These are phyloP conservation scores for Pseudohalonectria lignicola DNA, from an alignment of 2,329 filamentous ascomycete genomes.

Conservation along the genomic window DNA sequence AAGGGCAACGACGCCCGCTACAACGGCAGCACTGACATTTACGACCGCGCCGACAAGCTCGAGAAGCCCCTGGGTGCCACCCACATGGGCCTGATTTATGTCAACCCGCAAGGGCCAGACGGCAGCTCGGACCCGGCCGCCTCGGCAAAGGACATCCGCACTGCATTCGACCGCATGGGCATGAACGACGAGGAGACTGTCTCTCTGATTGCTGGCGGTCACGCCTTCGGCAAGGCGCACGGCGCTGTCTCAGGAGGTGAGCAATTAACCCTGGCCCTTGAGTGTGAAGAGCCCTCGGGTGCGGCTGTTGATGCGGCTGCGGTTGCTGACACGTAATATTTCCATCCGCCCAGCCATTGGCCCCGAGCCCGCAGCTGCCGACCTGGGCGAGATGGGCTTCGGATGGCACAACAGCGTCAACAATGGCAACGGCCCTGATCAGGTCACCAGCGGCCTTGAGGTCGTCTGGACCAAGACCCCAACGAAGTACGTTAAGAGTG, in stretches of 20 bases:
- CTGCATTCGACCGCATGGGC: slow-evolving; percentile 62
- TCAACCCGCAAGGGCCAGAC: slow-evolving; percentile 65
- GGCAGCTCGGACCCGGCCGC: slow-evolving; percentile 54
- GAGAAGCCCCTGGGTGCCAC: slow-evolving; percentile 55
- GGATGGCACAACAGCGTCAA: slow-evolving; percentile 56
- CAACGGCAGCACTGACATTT: slow-evolving; percentile 31
- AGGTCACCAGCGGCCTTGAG: slow-evolving; percentile 63
- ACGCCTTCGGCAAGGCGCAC: slow-evolving; percentile 67
- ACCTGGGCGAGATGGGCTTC: slow-evolving; percentile 52
- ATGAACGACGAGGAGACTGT: slow-evolving; percentile 72
- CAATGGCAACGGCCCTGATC: slow-evolving; percentile 52
- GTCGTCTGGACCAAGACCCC: slow-evolving; percentile 68
- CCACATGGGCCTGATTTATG: slow-evolving; percentile 66
- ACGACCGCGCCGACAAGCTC: slow-evolving; percentile 41
- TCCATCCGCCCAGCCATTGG: slow-evolving; percentile 36
- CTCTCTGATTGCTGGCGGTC: slow-evolving; percentile 61
- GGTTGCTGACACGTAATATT: not conserved
- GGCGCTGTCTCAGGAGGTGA: slow-evolving; percentile 32
- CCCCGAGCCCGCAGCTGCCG: slow-evolving; percentile 49
- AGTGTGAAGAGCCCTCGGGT: not conserved
- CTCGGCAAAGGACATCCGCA: slow-evolving; percentile 57
- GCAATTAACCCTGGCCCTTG: not conserved
- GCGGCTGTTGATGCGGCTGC: not conserved
- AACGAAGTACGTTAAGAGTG: slow-evolving; percentile 35
- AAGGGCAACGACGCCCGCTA: slow-evolving; percentile 58